Evolutionary conservation across 1,284 basidiomycete genomes (phyloP), one percentile per base, ranked within the genome.

Genomic region (Cryptococcus sp.): DNA sequence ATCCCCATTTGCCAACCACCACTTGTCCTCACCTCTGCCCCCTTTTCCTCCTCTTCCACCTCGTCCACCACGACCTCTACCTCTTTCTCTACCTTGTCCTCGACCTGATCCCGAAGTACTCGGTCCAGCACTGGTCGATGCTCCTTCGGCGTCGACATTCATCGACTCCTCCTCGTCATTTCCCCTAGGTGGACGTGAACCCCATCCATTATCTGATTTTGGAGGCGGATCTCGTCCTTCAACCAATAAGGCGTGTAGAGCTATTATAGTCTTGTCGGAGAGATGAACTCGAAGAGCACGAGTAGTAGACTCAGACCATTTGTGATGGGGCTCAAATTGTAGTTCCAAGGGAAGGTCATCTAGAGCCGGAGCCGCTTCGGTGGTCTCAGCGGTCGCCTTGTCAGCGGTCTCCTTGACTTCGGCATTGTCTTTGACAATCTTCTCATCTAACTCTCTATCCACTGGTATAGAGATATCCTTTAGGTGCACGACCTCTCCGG

Each of bases 141-240:
- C 47, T 15, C 50, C 43, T 23, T 63, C 66, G 1, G 45, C 51
- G 32, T 65, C 70, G 64, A 69, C 63, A 0, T 58, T 63, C 46
- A 59, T 63, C 52, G 72, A 73, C 51, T 64, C 71, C 15, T 53
- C 67, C 15, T 68, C 49, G 74, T 80, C 10, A 73, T 52, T 47
- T 74, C 66, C 42, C 30, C 54, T 52, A 1, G 55, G 31, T 31
- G 51, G 56, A 7, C 71, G 51, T 0, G 60, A 44, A 4, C 70
- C 60, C 81, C 81, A 61, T 62, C 83, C 89, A 2, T 49, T 23
- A 56, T 74, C 72, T 1, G 63, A 57, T 45, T 61, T 63, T 83
- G 88, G 52, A 76, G 3, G 88, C 82, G 63, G 86, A 82, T 65
- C 87, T 83, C 15, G 84, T 80, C 90, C 90, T 76, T 92, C 86